Conservation (phyloP, 768 basidiomycete genomes). For the Chiua virens region DNA sequence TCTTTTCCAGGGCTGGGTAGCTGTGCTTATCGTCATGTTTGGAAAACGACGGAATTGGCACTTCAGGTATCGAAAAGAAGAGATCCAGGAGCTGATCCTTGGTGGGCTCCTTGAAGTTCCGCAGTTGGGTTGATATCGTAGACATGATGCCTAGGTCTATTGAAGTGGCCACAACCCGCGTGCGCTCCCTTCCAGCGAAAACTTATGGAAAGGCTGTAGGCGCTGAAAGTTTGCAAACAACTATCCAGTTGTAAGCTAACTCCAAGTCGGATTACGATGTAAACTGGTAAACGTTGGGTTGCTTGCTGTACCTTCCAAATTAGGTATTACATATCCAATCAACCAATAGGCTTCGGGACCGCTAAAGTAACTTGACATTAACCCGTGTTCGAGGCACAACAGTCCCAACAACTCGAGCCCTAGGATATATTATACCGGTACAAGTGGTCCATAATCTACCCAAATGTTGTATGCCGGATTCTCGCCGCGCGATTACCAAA, state of each 20-base stretch:
- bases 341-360: background rate
- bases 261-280: constrained; percentile 1
- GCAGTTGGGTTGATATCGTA: constrained; percentile 82
- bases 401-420: too few relatives aligned
- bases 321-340: too few relatives aligned
- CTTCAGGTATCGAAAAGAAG: constrained; percentile 82
- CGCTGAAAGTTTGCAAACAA: background rate
- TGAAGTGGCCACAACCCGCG: constrained; percentile 1
- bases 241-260: constrained; percentile 1
- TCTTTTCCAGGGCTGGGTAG: constrained; percentile 53
- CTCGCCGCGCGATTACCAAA: constrained; percentile 27
- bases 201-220: background rate
- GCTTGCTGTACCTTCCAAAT: constrained; percentile 13
- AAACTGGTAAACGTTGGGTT: constrained; percentile 1
- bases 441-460: background rate
- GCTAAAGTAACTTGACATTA: background rate
- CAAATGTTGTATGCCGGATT: background rate
- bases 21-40: constrained; percentile 25
- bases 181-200: background rate
- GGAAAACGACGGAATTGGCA: constrained; percentile 15
- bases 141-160: constrained; percentile 49
- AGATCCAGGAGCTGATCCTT: constrained; percentile 82
- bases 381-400: too few relatives aligned
- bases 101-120: constrained; percentile 90
- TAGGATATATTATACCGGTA: background rate